Evolutionary conservation across 2,329 filamentous ascomycete species (phyloP).

Genomic region (Phialemoniopsis sp.): DNA sequence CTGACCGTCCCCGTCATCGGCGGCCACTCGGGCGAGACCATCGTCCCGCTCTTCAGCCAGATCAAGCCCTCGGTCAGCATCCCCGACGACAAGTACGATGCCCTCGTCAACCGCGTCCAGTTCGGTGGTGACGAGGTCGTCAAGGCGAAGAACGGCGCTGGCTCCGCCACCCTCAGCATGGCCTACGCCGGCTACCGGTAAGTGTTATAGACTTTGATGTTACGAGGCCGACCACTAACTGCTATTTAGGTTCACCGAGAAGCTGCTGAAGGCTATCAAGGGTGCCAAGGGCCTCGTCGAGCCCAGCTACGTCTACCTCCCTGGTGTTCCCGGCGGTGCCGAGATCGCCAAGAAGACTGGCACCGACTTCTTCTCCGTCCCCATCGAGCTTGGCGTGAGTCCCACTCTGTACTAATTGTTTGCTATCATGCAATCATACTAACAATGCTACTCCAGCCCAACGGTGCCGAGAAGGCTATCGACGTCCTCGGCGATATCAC

Average conservation of each 20-base stretch:
- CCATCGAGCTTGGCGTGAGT: slow-evolving; percentile 91
- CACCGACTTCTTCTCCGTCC: slow-evolving; percentile 91
- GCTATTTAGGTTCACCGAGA: slow-evolving; percentile 86
- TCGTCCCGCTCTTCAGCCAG: slow-evolving; percentile 96
- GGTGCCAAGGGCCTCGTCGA: slow-evolving; percentile 92
- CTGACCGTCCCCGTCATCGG: slow-evolving; percentile 89
- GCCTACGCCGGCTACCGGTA: slow-evolving; percentile 90
- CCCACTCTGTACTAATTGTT: slow-evolving; percentile 1
- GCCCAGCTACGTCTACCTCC: slow-evolving; percentile 93
- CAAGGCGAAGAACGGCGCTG: slow-evolving; percentile 79
- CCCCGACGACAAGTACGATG: slow-evolving; percentile 84
- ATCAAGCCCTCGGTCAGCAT: slow-evolving; percentile 75
- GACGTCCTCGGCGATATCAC: slow-evolving; percentile 76
- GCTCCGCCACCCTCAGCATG: slow-evolving; percentile 83
- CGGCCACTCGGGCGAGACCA: slow-evolving; percentile 96
- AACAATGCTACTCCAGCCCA: slow-evolving; percentile 65
- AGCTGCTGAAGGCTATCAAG: slow-evolving; percentile 81
- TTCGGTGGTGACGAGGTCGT: slow-evolving; percentile 96
- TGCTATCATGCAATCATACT: too few species aligned
- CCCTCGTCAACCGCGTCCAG: slow-evolving; percentile 89
- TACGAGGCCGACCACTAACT: too few species aligned
- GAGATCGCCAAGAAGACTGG: slow-evolving; percentile 81
- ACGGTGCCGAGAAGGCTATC: slow-evolving; percentile 79
- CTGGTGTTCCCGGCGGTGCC: slow-evolving; percentile 82
- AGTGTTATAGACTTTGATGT: slow-evolving; percentile 19